Base-by-base conservation (phyloP, 1,284 basidiomycete genomes). In the Ceratobasidium sp. region DNA sequence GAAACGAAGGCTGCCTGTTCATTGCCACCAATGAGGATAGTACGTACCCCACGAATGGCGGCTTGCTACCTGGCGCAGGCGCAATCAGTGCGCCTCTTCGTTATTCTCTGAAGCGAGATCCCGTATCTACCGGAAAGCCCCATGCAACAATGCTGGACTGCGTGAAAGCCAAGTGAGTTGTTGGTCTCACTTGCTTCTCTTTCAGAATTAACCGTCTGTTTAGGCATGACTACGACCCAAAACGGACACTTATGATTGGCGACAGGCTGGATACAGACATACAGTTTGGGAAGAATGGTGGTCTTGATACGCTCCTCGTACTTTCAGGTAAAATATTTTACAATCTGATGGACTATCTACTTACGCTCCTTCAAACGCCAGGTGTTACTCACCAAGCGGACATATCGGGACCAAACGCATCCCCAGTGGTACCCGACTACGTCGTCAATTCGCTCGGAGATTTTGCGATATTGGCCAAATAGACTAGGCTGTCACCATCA, bases 261-360 rank as follows among this genome's bases (percentile, higher is more conserved):
- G 97, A 99, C 83, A 90, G 98, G 75, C 86, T 99, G 76, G 92
- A 95, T 79, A 99, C 98, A 1, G 98, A 99, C 83, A 96, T 98
- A 79, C 84, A 93, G 60, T 99, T 99, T 79, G 97, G 95, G 57
- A 88, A 94, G 82, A 88, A 89, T 57, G 95, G 95, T 29, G 94
- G 94, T 15, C 86, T 99, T 24, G 84, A 93, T 17, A 97, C 96
- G 0, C 85, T 99, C 66, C 89, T 99, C 53, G 98, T 99, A 65
- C 85, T 99, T 77, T 98, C 96, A n/a, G 97, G 97, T 91, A 78
- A 74, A 22, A 33, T 53, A 54, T 41, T 53, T 66, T 5, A 41
- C 36, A 41, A 41, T 11, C 11, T 54, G 15, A 17, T 11, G 56
- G n/a, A n/a, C n/a, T n/a, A n/a, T n/a, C 54, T 62, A 75, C 57